These are phyloP conservation scores for bread wheat (Triticum aestivum) DNA, from an alignment of 176 grass and related monocot species.

Conservation along the genomic window IWGSC_CS_RefSeq_v2.1 NC_057813.1:754830553-754831052, in stretches of 20 bases:
- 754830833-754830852: constrained; percentile 37
- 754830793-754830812: constrained; percentile 85
- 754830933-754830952: constrained; percentile 28
- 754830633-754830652: constrained; percentile 50
- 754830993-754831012: constrained; percentile 70
- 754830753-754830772: constrained; percentile 80
- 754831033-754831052: constrained; percentile 50
- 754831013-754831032: constrained; percentile 62
- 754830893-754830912: background rate
- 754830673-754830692: constrained; percentile 79
- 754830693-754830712: constrained; percentile 83
- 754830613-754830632: constrained; percentile 66
- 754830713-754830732: constrained; percentile 60
- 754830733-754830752: constrained; percentile 62
- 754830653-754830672: constrained; percentile 58
- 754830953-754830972: constrained; percentile 57
- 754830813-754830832: constrained; percentile 68
- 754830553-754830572: constrained; percentile 79
- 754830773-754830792: constrained; percentile 63
- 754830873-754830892: constrained; percentile 52
- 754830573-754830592: constrained; percentile 85
- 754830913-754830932: background rate
- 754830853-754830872: constrained; percentile 75
- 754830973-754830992: constrained; percentile 62
- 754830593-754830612: constrained; percentile 67